Base-by-base conservation (phyloP, 257 asterid genomes). In the Nicotiana obtusifolia region DNA sequence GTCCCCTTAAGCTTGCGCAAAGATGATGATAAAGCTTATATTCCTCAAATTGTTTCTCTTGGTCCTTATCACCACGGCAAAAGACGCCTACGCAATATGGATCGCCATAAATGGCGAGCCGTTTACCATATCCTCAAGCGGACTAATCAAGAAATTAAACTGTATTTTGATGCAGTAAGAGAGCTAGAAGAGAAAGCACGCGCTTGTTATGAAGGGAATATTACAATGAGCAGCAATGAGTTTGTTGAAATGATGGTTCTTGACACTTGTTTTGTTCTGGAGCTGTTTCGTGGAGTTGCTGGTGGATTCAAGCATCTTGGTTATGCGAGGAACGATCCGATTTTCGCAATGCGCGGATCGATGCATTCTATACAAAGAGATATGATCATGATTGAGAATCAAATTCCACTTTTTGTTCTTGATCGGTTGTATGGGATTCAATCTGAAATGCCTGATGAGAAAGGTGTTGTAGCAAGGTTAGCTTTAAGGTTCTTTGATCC, bases 311-410 rank as follows among this genome's bases (percentile, higher is more conserved):
- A 84, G 5, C 82, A 47, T 3, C 89, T 95, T 1, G 97, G 95
- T 1, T 95, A 95, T 88, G 89, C 97, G 0, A 86, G 98, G 78
- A 89, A 83, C 30, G 98, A 95, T 64, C 97, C 97, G 3, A 67
- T 93, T 19, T 95, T 95, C 69, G 93, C 99, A 0, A 93, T 91
- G 97, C 91, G 97, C 0, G 97, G 97, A 1, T 81, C 95, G 2
- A 95, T 95, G 98, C 97, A 93, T 77, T 89, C 95, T 5, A 92
- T 92, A 73, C 97, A 91, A 57, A 88, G 98, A 1, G 99, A 95
- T 81, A 95, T 95, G 99, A 95, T 95, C 11, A 95, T 92, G 99
- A 89, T 95, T 0, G 99, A 95, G 88, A 95, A 95, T 83, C 99
- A 95, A 67, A 88, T 95, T 14, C 98, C 99, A 4, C 86, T 95